Evolutionary conservation across 148 eudicot genomes (phyloP).

Genomic region (Diospyros kaki): DNA sequence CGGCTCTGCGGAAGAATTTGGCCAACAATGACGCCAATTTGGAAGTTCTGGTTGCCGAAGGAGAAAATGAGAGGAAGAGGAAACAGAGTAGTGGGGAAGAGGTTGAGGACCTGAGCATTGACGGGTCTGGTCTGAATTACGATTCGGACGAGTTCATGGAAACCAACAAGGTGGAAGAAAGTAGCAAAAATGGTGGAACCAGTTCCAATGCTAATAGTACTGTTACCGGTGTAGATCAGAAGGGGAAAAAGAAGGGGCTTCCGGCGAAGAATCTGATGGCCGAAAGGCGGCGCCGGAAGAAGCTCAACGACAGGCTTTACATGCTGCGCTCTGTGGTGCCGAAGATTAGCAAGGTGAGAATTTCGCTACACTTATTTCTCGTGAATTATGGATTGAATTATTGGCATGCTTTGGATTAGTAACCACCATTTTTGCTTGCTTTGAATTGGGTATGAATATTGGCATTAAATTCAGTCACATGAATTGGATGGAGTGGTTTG

Average conservation of each 20-base stretch:
- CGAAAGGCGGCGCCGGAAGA: conserved; percentile 80
- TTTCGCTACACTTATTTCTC: conserved; percentile 21
- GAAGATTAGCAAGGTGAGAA: conserved; percentile 88
- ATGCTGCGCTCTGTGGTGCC: conserved; percentile 92
- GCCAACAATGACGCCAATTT: conserved; percentile 28
- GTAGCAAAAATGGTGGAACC: conserved; percentile 42
- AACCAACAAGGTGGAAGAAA: conserved; percentile 31
- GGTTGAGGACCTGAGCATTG: conserved; percentile 53
- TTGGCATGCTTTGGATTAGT: conserved; percentile 26
- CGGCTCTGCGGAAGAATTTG: conserved; percentile 71
- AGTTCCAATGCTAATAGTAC: conserved; percentile 52
- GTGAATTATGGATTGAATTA: conserved; percentile 29
- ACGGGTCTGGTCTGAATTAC: conserved; percentile 65
- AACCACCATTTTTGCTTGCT: conserved; percentile 16
- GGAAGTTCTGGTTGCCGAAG: conserved; percentile 22
- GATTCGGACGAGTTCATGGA: conserved; percentile 84
- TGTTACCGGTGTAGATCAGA: conserved; percentile 45
- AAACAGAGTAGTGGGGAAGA: conserved; percentile 43
- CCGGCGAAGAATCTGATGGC: conserved; percentile 98
- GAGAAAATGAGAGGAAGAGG: conserved; percentile 30
- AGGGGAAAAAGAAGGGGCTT: conserved; percentile 81
- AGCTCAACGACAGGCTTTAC: conserved; percentile 91
- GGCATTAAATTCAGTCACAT: conserved; percentile 84
- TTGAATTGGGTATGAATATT: conserved; percentile 24
- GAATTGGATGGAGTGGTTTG: conserved; percentile 47